Percentiles rank a stretch among this genome's conserved stretches.
Conservation (phyloP, 2,329 filamentous ascomycete genomes). For the Celoporthe dispersa region DNA sequence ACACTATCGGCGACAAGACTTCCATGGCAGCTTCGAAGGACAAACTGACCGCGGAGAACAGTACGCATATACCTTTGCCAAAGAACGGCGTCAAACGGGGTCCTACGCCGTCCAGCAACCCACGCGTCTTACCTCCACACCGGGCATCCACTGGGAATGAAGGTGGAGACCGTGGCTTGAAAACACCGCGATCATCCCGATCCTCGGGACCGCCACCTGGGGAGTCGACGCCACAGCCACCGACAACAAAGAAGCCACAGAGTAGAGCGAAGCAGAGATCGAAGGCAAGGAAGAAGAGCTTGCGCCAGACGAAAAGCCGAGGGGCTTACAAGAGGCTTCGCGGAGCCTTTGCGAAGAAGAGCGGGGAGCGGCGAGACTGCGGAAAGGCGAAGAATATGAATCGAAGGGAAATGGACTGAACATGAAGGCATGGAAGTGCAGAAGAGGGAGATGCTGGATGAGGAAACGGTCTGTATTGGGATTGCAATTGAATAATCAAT, state of each 20-base stretch:
- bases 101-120: background rate
- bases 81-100: background rate
- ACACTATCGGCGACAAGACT: background rate
- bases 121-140: background rate
- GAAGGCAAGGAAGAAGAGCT: background rate
- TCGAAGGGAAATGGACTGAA: background rate
- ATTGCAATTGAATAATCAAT: background rate
- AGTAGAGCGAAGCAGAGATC: background rate
- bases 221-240: background rate
- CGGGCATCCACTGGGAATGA: background rate
- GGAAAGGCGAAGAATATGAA: background rate
- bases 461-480: background rate
- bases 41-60: background rate
- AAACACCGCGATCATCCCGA: background rate
- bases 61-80: background rate
- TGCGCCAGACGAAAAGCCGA: background rate
- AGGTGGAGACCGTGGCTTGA: background rate
- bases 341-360: background rate
- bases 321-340: background rate
- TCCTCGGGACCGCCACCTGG: slow-evolving; percentile 19
- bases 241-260: background rate
- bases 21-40: background rate
- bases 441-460: background rate
- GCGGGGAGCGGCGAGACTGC: background rate
- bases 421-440: background rate